Evolutionary conservation across 2,329 filamentous ascomycete species (phyloP), one percentile per base, ranked within the genome.

Genomic region (Monosporascus sp.): DNA sequence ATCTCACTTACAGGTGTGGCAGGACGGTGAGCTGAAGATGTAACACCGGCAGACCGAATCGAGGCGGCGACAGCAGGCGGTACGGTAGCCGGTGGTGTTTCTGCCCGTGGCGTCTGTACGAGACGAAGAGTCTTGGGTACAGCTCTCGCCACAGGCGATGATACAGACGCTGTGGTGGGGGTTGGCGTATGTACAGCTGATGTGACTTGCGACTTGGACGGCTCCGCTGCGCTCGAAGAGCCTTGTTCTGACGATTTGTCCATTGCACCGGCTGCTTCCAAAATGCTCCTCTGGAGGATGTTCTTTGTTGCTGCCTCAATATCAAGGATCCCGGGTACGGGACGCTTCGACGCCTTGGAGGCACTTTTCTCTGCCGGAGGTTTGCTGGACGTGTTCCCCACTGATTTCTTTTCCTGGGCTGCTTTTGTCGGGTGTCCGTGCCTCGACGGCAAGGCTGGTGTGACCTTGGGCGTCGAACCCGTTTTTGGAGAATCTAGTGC

Each of bases 1-100:
- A 83, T 76, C 63, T 92, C 89, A 64, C 87, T 91, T 1, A 74
- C 81, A 0, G 89, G 88, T 1, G 88, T 91, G 27, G 83, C 84
- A n/a, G 89, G 87, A 7, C 81, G 76, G 53, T 86, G 72, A 36
- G 67, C 55, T 56, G 49, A 72, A 64, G 60, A 57, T 7, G 61
- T 55, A 20, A 65, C 53, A 44, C 65, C 54, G 56, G 65, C 60
- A 52, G 69, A 60, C 50, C 67, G 61, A 49, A 68, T 61, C 27
- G 67, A 62, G 47, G 64, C 59, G 8, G 64, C 64, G 31, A 65
- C 64, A 8, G 64, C 60, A 24, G 66, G 63, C 1, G 65, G 60
- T 44, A 69, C 60, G 20, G 58, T 57, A 38, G 59, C 51, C 14
- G 77, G 72, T 2, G 82, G 76, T 1, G 70, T 68, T 61, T 89